phyloP scores from a whole-genome alignment of 257 asterid species.

The Solanum paucissectum region DNA sequence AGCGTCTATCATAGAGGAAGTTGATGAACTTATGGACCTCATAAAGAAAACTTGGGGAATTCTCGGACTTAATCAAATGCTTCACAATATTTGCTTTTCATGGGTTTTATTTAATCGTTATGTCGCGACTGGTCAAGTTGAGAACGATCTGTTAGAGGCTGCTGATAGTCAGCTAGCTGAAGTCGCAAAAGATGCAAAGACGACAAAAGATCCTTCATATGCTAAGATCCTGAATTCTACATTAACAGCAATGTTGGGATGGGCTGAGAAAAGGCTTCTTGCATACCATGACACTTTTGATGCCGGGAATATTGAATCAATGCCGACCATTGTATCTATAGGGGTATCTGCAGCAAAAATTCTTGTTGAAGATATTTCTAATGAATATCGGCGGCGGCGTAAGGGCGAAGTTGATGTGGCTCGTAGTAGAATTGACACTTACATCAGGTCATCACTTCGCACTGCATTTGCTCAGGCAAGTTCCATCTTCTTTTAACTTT shows the following conservation, averaged over 20 bases:
- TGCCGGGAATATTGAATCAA: conserved; percentile 58
- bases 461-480: conserved; percentile 99
- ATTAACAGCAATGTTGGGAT: conserved; percentile 84
- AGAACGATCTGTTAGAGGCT: conserved; percentile 62
- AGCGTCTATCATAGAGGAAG: conserved; percentile 72
- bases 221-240: conserved; percentile 75
- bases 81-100: conserved; percentile 82
- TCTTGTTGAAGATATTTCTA: conserved; percentile 91
- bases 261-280: conserved; percentile 97
- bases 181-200: conserved; percentile 86
- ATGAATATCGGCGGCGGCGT: conserved; percentile 85
- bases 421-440: conserved; percentile 88
- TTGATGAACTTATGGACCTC: conserved; percentile 92
- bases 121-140: conserved; percentile 84
- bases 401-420: conserved; percentile 87
- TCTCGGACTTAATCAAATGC: conserved; percentile 80
- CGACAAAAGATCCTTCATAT: conserved; percentile 63
- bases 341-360: conserved; percentile 85
- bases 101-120: conserved; percentile 88
- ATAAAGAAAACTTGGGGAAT: conserved; percentile 90
- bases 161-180: conserved; percentile 79
- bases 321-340: conserved; percentile 80
- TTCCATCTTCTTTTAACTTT: conserved; percentile 1
- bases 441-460: conserved; percentile 92
- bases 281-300: conserved; percentile 96